A percentile compares a stretch with the other conserved stretches of the same genome.
These are phyloP conservation scores for Anthoceros angustus DNA, from an alignment of 225 moss, liverwort and hornwort genomes.

Conservation along the genomic window DNA sequence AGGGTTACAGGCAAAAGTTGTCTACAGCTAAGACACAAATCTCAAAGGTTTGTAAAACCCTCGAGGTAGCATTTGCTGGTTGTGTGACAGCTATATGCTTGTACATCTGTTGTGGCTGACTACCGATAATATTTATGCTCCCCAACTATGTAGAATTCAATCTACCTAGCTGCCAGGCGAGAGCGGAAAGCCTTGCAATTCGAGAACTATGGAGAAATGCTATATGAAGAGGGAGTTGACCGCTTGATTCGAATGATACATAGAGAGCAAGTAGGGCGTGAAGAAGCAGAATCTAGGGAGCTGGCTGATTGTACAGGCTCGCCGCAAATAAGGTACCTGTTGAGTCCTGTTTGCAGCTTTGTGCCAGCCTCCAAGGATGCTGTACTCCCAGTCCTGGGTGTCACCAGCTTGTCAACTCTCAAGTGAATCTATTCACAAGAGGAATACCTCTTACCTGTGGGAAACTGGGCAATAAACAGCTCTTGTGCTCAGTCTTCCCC, in stretches of 20 bases:
- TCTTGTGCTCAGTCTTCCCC: too few relatives aligned
- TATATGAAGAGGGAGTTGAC: constrained; percentile 1
- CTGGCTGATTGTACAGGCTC: background rate
- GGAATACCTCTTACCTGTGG: too few relatives aligned
- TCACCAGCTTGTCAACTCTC: too few relatives aligned
- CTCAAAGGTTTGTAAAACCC: background rate
- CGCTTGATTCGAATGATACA: background rate
- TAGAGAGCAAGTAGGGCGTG: background rate
- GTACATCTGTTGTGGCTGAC: too few relatives aligned
- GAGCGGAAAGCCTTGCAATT: background rate
- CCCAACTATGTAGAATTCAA: background rate
- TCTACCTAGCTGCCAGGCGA: background rate
- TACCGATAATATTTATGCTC: background rate
- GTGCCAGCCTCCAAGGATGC: background rate
- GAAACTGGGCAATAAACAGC: too few relatives aligned
- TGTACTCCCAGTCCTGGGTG: too few relatives aligned
- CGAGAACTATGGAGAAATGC: constrained; percentile 3
- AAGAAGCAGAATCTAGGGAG: background rate
- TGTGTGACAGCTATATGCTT: background rate
- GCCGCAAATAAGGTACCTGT: background rate
- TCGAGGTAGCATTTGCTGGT: background rate
- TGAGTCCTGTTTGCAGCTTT: background rate
- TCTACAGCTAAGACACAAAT: background rate
- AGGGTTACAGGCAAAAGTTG: constrained; percentile 2
- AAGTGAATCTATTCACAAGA: too few relatives aligned